phyloP scores from a whole-genome alignment of 306 rosid species.

The Morella rubra region DNA sequence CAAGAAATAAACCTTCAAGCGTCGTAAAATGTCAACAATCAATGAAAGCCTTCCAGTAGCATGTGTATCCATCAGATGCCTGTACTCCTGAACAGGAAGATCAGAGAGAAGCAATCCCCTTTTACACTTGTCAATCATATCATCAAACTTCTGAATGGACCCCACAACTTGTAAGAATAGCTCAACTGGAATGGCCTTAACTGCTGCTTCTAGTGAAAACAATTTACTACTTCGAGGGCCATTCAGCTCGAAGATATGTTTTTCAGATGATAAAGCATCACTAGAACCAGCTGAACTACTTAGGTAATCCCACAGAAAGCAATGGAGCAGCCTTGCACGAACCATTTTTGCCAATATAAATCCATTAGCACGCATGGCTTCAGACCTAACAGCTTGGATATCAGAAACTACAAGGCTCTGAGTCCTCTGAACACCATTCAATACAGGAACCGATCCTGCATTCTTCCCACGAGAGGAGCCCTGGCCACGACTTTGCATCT shows the following conservation, averaged over 20 bases:
- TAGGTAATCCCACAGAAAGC: conserved; percentile 78
- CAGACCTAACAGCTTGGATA: conserved; percentile 53
- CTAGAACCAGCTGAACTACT: conserved; percentile 36
- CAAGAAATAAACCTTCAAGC: conserved; percentile 69
- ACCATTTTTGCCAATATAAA: conserved; percentile 90
- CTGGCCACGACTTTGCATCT: conserved; percentile 56
- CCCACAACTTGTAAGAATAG: conserved; percentile 93
- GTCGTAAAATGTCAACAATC: conserved; percentile 80
- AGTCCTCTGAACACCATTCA: conserved; percentile 69
- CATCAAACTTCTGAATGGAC: conserved; percentile 57
- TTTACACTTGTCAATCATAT: conserved; percentile 86
- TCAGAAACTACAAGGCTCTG: conserved; percentile 40
- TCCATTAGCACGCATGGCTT: conserved; percentile 82
- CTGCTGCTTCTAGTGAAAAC: conserved; percentile 65
- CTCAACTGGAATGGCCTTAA: conserved; percentile 80
- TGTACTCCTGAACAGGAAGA: conserved; percentile 67
- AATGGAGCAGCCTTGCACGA: conserved; percentile 84
- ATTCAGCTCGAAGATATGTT: conserved; percentile 28
- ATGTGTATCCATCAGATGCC: conserved; percentile 64
- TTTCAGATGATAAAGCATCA: conserved; percentile 43
- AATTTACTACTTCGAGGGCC: conserved; percentile 61
- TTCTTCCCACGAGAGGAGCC: conserved; percentile 49
- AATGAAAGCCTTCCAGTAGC: conserved; percentile 85
- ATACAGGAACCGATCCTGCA: conserved; percentile 56
- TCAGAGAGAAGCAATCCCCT: conserved; percentile 70